phyloP scores from a whole-genome alignment of 495 filamentous ascomycete genomes.

The Niebla homalea region DNA sequence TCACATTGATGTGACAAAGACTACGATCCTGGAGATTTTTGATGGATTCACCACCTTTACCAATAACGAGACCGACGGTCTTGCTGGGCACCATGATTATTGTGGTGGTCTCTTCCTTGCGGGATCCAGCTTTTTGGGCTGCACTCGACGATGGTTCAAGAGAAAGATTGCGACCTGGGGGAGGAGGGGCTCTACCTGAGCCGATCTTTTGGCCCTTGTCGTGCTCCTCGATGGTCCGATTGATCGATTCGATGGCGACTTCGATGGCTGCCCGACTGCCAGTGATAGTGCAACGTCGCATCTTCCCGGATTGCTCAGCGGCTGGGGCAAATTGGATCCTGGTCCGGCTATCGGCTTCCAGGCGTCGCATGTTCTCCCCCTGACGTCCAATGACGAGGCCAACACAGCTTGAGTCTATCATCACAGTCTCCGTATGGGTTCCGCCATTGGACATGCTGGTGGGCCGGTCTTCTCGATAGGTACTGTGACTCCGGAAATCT shows the following conservation, averaged over 20 bases:
- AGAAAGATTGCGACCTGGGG: constrained; percentile 10
- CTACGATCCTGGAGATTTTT: constrained; percentile 79
- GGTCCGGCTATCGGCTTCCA: constrained; percentile 61
- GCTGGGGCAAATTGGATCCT: constrained; percentile 74
- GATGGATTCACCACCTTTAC: constrained; percentile 73
- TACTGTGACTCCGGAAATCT: constrained; percentile 58
- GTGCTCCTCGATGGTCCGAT: constrained; percentile 71
- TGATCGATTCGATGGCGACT: constrained; percentile 60
- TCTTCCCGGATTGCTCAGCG: constrained; percentile 46
- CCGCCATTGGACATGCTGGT: constrained; percentile 26
- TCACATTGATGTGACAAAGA: constrained; percentile 78
- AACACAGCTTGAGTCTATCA: constrained; percentile 64
- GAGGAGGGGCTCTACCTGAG: constrained; percentile 12
- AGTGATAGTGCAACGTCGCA: constrained; percentile 64
- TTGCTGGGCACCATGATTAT: constrained; percentile 87
- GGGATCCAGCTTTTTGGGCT: constrained; percentile 36
- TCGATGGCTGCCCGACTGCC: constrained; percentile 51
- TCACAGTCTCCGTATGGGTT: constrained; percentile 42
- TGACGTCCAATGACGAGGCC: constrained; percentile 74
- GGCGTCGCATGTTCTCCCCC: constrained; percentile 66
- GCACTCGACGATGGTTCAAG: constrained; percentile 8
- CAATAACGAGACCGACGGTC: constrained; percentile 75
- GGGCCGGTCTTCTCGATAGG: constrained; percentile 65
- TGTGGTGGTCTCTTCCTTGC: constrained; percentile 58
- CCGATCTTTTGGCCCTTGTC: constrained; percentile 37